These are phyloP conservation scores for Yarrowia keelungensis DNA, from an alignment of 805 yeast genomes.

Conservation along the genomic window DNA sequence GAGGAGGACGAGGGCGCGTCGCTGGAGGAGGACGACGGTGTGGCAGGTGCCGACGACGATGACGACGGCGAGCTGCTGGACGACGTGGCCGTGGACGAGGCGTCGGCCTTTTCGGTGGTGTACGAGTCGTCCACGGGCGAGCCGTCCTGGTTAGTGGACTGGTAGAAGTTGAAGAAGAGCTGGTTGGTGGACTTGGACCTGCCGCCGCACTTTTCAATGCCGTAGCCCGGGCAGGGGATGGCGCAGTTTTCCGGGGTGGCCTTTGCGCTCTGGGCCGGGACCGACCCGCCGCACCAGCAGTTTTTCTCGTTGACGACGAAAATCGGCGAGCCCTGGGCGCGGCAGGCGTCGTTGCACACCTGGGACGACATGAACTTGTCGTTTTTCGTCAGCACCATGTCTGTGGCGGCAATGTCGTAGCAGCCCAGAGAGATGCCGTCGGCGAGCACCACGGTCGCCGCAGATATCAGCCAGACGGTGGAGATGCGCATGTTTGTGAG, in stretches of 20 bases:
- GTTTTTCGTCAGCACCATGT: background rate
- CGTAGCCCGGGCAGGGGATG: constrained; percentile 66
- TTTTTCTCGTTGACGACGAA: constrained; percentile 53
- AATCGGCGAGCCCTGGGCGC: constrained; percentile 12
- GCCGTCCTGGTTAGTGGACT: constrained; percentile 20
- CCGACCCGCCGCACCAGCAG: constrained; percentile 71
- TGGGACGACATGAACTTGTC: constrained; percentile 20
- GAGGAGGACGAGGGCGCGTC: constrained; percentile 8
- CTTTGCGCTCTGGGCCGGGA: constrained; percentile 51
- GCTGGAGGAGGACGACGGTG: constrained; percentile 37
- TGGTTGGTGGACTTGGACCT: constrained; percentile 45
- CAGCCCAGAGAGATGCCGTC: constrained; percentile 30
- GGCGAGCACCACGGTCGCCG: constrained; percentile 17
- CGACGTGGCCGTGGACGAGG: constrained; percentile 35
- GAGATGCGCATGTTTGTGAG: constrained; percentile 14
- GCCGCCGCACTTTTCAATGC: constrained; percentile 70
- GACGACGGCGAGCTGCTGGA: constrained; percentile 34
- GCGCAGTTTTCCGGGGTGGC: constrained; percentile 53
- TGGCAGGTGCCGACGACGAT: constrained; percentile 31
- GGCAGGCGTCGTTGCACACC: constrained; percentile 16
- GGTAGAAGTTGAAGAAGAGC: constrained; percentile 44
- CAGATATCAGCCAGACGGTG: constrained; percentile 4
- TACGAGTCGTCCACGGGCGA: constrained; percentile 14
- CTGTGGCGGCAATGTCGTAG: constrained; percentile 16
- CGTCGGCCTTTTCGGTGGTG: background rate